Base-by-base conservation (phyloP, 345 rosid species). In the Conringia planisiliqua region DNA sequence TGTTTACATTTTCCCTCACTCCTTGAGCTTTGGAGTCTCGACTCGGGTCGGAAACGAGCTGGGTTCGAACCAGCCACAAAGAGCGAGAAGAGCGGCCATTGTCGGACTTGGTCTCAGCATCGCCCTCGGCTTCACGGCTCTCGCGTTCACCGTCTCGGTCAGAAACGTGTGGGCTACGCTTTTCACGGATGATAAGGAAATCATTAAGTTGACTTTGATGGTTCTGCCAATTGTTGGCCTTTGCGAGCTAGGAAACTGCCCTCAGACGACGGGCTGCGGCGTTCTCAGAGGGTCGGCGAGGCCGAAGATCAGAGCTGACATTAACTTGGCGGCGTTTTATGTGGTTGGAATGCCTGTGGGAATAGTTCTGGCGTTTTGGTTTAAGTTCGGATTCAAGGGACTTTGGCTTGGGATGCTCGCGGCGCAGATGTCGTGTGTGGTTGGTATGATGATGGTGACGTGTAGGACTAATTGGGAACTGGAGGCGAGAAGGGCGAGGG, bases 381-480 rank as follows among this genome's bases (percentile, higher is more conserved):
- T 76, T 42, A 65, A 65, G 65, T 62, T 76, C 1, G 75, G 79
- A 1, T 76, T 76, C 32, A 76, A 51, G 10, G 79, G 79, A 14
- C 70, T 76, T 69, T 76, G 79, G 79, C 16, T 76, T 1, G 79
- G 79, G 13, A 76, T 76, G 79, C 70, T 76, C 12, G 74, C 70
- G 13, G 79, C 79, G 40, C 79, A 76, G 39, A 52, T 68, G 27
- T 32, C 69, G 0, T 76, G 79, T 69, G 74, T 76, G 64, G 3
- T 33, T 39, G 70, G 74, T 10, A 76, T 52, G 79, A 76, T 76
- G 79, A 40, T 46, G 27, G 79, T 62, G 0, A 76, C 70, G 1
- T 62, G 63, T 32, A 40, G 65, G 26, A 76, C 79, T 0, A 7
- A 69, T 16, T 76, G 79, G 79, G 74, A 76, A 5, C 2, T 68